Base-by-base conservation (phyloP, 2,329 filamentous ascomycete genomes). In the Ascochyta fabae region DNA sequence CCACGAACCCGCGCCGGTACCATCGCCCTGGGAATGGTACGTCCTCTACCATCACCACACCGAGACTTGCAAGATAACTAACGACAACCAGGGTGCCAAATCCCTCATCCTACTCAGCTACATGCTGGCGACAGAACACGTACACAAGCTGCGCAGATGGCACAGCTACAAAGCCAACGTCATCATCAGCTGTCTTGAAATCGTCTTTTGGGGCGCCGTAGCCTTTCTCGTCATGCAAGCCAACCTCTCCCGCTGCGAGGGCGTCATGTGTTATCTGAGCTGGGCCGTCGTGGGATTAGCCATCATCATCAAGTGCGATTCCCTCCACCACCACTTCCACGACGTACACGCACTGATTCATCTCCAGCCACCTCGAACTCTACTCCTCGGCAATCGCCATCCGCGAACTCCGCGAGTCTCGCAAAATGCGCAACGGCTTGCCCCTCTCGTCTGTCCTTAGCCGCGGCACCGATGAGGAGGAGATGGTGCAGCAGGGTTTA, bases 131-230 rank as follows among this genome's bases (percentile, higher is more conserved):
- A 75, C 74, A 24, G 71, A 75, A 36, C 74, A 78, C 53, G 58
- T 72, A 12, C 35, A 55, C 4, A 57, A 59, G 1, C 69, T 79
- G 48, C 54, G 65, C 12, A 69, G 66, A 50, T 80, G 75, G 76
- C 67, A 59, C 26, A 77, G 71, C 60, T 62, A 75, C 6, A 80
- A 79, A 62, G 77, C 77, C 5, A 73, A 78, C 60, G 59, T 68
- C 4, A 76, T 80, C 33, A 66, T 80, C 51, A 78, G 77, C 63
- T 66, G 58, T 41, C 62, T 80, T 15, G 78, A 81, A 58, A 59
- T 76, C 13, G 66, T 79, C 13, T 80, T 80, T 60, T 80, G 79
- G 78, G 67, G 68, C 15, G 73, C 68, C 5, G 72, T 77, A 7
- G 61, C 73, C 5, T 68, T 75, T 34, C 45, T 78, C 3, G 49